These are phyloP conservation scores for Fonsecaea monophora DNA, from an alignment of 2,329 filamentous ascomycete genomes.

Conservation along the genomic window DNA sequence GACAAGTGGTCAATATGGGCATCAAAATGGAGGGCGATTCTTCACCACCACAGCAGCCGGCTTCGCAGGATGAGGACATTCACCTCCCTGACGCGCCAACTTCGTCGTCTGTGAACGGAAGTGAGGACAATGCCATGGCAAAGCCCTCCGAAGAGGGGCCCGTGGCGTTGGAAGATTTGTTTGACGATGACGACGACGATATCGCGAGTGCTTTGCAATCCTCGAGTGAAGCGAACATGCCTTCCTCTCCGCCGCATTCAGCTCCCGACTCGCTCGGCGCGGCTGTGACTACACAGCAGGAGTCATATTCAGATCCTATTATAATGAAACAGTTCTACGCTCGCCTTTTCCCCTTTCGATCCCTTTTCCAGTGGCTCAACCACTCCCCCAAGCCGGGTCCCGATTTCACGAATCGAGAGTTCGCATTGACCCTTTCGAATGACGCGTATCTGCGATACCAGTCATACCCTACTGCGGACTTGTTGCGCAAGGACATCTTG, in stretches of 20 bases:
- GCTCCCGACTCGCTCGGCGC: constrained; percentile 50
- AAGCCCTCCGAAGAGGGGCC: constrained; percentile 25
- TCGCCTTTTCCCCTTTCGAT: constrained; percentile 90
- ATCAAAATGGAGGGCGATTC: constrained; percentile 43
- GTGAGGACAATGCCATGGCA: constrained; percentile 33
- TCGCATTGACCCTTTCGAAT: constrained; percentile 92
- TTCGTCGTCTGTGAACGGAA: constrained; percentile 12
- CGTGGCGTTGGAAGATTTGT: constrained; percentile 64
- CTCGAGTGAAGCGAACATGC: constrained; percentile 55
- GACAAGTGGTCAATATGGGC: constrained; percentile 26
- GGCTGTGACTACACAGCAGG: constrained; percentile 44
- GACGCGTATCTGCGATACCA: constrained; percentile 94
- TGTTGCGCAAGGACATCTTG: constrained; percentile 88
- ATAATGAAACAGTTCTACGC: constrained; percentile 95
- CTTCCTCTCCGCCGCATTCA: constrained; percentile 39
- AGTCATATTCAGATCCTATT: constrained; percentile 59
- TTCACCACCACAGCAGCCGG: constrained; percentile 25
- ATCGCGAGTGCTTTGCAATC: constrained; percentile 61
- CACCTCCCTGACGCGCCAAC: constrained; percentile 38
- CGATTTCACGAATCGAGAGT: constrained; percentile 93
- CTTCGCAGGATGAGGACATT: constrained; percentile 32
- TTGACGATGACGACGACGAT: constrained; percentile 59
- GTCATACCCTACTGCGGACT: constrained; percentile 72
- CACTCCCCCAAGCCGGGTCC: constrained; percentile 83
- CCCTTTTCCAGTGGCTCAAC: constrained; percentile 97